Percentiles rank a stretch among this genome's conserved stretches.
Evolutionary conservation across 1,139 yeast species (phyloP).

Genomic region (Pichia sp.): DNA sequence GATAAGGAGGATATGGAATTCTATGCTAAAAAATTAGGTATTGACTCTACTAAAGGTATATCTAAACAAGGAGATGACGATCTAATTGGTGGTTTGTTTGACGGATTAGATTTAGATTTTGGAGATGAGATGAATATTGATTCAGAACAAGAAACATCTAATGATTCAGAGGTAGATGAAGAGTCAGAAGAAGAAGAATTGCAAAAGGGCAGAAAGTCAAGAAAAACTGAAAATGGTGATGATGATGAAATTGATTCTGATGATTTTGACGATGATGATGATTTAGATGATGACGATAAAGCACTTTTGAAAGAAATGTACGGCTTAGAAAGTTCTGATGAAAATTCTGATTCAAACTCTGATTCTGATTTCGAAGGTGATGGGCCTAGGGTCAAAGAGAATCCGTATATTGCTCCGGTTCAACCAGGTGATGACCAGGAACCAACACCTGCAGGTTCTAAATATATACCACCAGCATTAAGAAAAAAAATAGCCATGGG

Average conservation of each 20-base stretch:
- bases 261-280: slow-evolving; percentile 41
- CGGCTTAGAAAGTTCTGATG: slow-evolving; percentile 32
- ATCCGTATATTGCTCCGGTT: slow-evolving; percentile 82
- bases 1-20: slow-evolving; percentile 80
- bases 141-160: neutral
- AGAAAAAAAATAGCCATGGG: slow-evolving; percentile 46
- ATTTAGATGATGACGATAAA: slow-evolving; percentile 41
- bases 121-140: neutral
- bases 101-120: slow-evolving; percentile 45
- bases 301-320: slow-evolving; percentile 33
- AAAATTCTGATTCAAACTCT: slow-evolving; percentile 24
- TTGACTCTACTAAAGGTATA: slow-evolving; percentile 21
- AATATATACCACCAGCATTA: slow-evolving; percentile 80
- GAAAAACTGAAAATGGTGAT: slow-evolving; percentile 6
- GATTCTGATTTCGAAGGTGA: slow-evolving; percentile 15
- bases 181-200: neutral
- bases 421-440: slow-evolving; percentile 19
- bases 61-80: slow-evolving; percentile 27
- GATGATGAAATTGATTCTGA: slow-evolving; percentile 33
- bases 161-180: neutral
- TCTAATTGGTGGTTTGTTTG: slow-evolving; percentile 29
- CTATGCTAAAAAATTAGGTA: slow-evolving; percentile 76
- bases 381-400: slow-evolving; percentile 45
- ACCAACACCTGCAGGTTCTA: slow-evolving; percentile 33
- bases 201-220: neutral